Percentiles rank a stretch among this genome's conserved stretches.
These are phyloP conservation scores for Neurospora terricola DNA, from an alignment of 495 filamentous ascomycete genomes.

Conservation along the genomic window DNA sequence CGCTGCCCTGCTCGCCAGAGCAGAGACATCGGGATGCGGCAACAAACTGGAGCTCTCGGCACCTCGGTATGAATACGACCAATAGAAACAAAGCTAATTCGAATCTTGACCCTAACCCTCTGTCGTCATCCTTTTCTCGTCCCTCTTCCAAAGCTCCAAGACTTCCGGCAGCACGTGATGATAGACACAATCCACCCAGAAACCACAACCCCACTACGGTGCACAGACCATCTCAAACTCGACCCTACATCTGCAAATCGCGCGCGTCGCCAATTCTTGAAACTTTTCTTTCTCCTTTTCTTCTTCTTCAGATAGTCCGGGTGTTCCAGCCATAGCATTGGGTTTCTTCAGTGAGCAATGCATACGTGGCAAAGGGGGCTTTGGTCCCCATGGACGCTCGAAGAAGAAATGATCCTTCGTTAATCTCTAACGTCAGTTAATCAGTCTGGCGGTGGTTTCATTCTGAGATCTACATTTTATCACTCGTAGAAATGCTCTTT, in stretches of 20 bases:
- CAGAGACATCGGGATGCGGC: not conserved
- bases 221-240: not conserved
- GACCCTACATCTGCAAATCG: not conserved
- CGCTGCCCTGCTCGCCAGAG: not conserved
- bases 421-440: constrained; percentile 45
- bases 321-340: constrained; percentile 30
- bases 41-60: constrained; percentile 10
- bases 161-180: not conserved
- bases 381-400: constrained; percentile 30
- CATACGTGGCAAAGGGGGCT: constrained; percentile 26
- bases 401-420: constrained; percentile 49
- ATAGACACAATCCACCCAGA: not conserved
- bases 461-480: constrained; percentile 46
- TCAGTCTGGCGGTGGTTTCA: constrained; percentile 48
- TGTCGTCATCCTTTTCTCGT: not conserved
- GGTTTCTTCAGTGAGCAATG: constrained; percentile 23
- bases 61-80: constrained; percentile 21
- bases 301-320: constrained; percentile 41
- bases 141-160: not conserved
- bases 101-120: constrained; percentile 10
- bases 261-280: not conserved
- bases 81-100: constrained; percentile 19
- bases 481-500: not conserved
- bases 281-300: constrained; percentile 13
- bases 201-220: not conserved